Conservation (phyloP, 164 flowering plant species). For the Stephania yunnanensis region DNA sequence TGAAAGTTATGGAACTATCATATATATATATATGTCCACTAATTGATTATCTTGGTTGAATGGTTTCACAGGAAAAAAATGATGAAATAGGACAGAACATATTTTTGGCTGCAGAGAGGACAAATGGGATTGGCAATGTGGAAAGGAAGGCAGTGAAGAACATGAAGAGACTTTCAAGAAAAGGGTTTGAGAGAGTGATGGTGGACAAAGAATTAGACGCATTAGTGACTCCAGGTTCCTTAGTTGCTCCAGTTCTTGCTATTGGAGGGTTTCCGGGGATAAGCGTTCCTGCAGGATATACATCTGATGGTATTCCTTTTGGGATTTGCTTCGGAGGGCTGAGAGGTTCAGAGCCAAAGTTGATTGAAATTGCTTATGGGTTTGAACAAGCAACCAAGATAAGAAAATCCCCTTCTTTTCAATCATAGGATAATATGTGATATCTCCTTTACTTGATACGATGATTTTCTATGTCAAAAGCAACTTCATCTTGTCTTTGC, state of each 20-base stretch:
- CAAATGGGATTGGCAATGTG: constrained; percentile 31
- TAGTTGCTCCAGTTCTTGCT: constrained; percentile 23
- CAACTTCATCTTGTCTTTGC: too few species aligned
- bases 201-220: constrained; percentile 41
- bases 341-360: constrained; percentile 35
- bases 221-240: constrained; percentile 25
- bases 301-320: constrained; percentile 32
- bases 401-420: constrained; percentile 36
- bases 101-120: constrained; percentile 30
- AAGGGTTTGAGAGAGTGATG: constrained; percentile 45
- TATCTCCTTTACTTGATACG: too few species aligned
- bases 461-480: too few species aligned
- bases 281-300: constrained; percentile 50
- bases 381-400: constrained; percentile 51
- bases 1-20: constrained; percentile 14
- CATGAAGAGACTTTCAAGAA: constrained; percentile 15
- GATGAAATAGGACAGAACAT: constrained; percentile 30
- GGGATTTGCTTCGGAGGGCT: constrained; percentile 47
- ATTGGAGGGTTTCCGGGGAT: constrained; percentile 53
- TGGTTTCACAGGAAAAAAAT: constrained; percentile 29
- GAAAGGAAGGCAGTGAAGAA: constrained; percentile 24
- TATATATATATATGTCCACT: too few species aligned
- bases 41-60: too few species aligned
- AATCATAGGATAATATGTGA: not conserved
- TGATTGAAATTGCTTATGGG: constrained; percentile 46